Evolutionary conservation across 805 yeast genomes (phyloP).

Genomic region (Osmozyma mogii): DNA sequence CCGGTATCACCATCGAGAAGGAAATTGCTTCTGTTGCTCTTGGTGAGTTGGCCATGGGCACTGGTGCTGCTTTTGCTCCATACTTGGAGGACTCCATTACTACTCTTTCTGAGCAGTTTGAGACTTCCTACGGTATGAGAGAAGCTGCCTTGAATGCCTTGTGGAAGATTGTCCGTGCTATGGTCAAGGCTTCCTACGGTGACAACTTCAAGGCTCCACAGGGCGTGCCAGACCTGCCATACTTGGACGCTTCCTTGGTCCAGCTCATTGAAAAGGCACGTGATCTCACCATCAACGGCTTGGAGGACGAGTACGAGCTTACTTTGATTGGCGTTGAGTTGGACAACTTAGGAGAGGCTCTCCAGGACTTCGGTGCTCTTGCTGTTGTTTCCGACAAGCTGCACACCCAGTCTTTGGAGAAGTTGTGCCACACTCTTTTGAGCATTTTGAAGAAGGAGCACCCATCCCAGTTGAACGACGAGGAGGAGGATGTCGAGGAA

Average conservation of each 20-base stretch:
- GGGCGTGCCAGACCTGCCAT: constrained; percentile 55
- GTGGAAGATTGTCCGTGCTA: constrained; percentile 76
- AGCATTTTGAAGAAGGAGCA: constrained; percentile 75
- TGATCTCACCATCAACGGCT: constrained; percentile 49
- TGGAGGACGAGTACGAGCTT: constrained; percentile 77
- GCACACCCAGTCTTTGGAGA: constrained; percentile 46
- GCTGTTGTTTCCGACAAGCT: constrained; percentile 57
- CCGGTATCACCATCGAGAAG: constrained; percentile 92
- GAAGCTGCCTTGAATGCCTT: constrained; percentile 75
- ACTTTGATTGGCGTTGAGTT: constrained; percentile 73
- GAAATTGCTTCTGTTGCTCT: constrained; percentile 91
- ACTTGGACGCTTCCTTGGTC: constrained; percentile 50
- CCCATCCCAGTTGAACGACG: constrained; percentile 68
- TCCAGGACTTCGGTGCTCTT: constrained; percentile 65
- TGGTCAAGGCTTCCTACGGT: constrained; percentile 47
- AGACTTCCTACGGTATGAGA: constrained; percentile 85
- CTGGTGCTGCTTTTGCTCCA: constrained; percentile 71
- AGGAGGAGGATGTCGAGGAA: constrained; percentile 54
- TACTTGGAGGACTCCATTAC: constrained; percentile 65
- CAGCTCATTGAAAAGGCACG: constrained; percentile 61
- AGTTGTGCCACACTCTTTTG: constrained; percentile 64
- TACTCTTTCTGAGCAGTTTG: constrained; percentile 61
- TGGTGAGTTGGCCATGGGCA: constrained; percentile 81
- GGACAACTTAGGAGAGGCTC: constrained; percentile 63
- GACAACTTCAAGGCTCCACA: constrained; percentile 45